Conservation (phyloP, 2,329 filamentous ascomycete genomes). For the Hortaea werneckii region DNA sequence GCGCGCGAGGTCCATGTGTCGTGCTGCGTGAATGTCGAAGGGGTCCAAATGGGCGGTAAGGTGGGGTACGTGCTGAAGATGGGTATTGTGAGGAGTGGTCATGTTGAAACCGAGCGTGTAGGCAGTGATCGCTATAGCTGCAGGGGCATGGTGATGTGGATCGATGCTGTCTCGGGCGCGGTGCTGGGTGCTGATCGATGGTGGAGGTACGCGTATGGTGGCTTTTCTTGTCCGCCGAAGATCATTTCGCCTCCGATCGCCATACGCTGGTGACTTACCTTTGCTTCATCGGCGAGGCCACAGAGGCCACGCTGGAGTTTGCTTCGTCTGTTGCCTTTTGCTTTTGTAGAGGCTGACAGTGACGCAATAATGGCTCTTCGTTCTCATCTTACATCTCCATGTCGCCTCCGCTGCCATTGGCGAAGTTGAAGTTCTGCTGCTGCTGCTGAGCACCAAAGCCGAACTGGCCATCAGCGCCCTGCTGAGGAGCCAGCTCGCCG, state of each 20-base stretch:
- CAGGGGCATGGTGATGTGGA: conserved; percentile 7
- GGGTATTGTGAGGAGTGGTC: not conserved
- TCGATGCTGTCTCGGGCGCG: conserved; percentile 14
- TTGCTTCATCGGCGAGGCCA: not conserved
- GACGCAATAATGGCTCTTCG: not conserved
- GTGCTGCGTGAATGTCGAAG: conserved; percentile 14
- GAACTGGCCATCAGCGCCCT: conserved; percentile 65
- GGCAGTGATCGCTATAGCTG: conserved; percentile 7
- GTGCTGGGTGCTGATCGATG: conserved; percentile 6
- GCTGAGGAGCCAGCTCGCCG: conserved; percentile 65
- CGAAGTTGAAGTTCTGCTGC: conserved; percentile 87
- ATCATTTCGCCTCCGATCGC: not conserved
- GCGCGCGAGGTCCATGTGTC: not conserved
- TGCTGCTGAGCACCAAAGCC: conserved; percentile 65
- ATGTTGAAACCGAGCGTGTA: conserved; percentile 5
- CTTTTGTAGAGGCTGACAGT: too few species aligned
- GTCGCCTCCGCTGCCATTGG: conserved; percentile 57
- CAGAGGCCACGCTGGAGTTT: not conserved
- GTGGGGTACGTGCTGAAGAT: conserved; percentile 4
- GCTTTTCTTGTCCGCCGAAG: not conserved
- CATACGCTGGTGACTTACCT: conserved; percentile 8
- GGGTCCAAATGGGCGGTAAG: conserved; percentile 11
- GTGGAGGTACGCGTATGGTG: conserved; percentile 1
- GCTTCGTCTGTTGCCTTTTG: too few species aligned
- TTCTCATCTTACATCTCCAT: conserved; percentile 49